Percentiles rank a stretch among this genome's conserved stretches.
These are phyloP conservation scores for Trichosporon sp. DNA, from an alignment of 1,284 basidiomycete species.

Conservation along the genomic window DNA sequence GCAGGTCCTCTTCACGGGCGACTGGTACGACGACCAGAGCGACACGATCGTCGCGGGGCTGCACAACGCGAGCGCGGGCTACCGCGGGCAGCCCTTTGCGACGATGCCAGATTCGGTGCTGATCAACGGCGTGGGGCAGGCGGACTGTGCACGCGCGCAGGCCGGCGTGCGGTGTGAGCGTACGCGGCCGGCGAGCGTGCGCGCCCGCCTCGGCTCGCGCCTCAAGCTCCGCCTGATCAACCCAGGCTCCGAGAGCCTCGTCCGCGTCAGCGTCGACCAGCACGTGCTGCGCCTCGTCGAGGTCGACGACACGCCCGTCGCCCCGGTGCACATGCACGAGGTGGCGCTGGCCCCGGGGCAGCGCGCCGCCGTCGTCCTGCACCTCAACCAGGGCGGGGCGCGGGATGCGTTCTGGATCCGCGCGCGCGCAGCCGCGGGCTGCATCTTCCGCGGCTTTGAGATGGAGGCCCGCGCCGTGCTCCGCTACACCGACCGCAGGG, in stretches of 20 bases:
- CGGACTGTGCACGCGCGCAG: slow-evolving; percentile 8
- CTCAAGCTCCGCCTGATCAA: slow-evolving; percentile 31
- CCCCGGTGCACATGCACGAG: slow-evolving; percentile 29
- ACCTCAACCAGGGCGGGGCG: slow-evolving; percentile 28
- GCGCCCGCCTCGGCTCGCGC: background rate
- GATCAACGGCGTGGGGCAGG: slow-evolving; percentile 30
- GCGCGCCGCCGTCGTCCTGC: slow-evolving; percentile 40
- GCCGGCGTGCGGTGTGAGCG: slow-evolving; percentile 8
- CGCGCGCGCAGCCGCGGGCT: slow-evolving; percentile 22
- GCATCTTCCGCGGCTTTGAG: background rate
- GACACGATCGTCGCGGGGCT: slow-evolving; percentile 23
- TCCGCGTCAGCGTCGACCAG: slow-evolving; percentile 33
- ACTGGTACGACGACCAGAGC: slow-evolving; percentile 35
- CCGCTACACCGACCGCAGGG: slow-evolving; percentile 13
- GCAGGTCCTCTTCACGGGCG: slow-evolving; percentile 23
- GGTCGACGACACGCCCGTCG: slow-evolving; percentile 28
- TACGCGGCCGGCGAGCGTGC: background rate
- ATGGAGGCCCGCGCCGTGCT: slow-evolving; percentile 8
- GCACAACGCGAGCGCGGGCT: slow-evolving; percentile 4
- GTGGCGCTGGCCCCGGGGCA: slow-evolving; percentile 30
- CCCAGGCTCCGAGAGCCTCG: slow-evolving; percentile 15
- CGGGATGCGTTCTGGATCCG: slow-evolving; percentile 41
- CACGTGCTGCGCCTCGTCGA: slow-evolving; percentile 34
- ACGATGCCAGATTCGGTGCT: slow-evolving; percentile 26
- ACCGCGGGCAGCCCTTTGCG: slow-evolving; percentile 8